Evolutionary conservation across 495 filamentous ascomycete species (phyloP).

Genomic region (Emericellopsis terricola): DNA sequence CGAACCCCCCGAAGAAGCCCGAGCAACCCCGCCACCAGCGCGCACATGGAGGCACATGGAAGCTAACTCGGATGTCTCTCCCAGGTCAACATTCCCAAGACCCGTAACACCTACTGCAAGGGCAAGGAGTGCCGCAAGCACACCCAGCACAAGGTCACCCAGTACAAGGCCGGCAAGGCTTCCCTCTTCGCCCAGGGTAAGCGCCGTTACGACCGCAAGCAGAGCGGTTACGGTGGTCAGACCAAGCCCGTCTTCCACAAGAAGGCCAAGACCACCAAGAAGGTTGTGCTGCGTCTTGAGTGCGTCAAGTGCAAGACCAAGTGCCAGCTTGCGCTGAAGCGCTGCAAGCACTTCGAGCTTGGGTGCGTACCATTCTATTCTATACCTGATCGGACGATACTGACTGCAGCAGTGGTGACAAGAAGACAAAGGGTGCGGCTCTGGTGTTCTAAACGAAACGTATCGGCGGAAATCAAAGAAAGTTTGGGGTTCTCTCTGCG

Average conservation of each 20-base stretch:
- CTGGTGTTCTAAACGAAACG: conserved; percentile 68
- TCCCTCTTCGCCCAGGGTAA: conserved; percentile 96
- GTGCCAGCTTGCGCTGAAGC: conserved; percentile 92
- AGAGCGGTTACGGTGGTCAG: conserved; percentile 99
- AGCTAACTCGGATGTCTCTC: background rate
- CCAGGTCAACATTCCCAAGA: conserved; percentile 9
- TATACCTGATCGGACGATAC: background rate
- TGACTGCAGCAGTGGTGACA: conserved; percentile 68
- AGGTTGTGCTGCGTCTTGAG: conserved; percentile 95
- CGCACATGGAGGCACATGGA: background rate
- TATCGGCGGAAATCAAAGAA: too few species aligned
- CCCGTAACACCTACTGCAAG: conserved; percentile 57
- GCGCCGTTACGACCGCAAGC: conserved; percentile 99
- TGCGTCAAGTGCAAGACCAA: conserved; percentile 96
- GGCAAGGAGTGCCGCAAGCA: conserved; percentile 89
- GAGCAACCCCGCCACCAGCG: background rate
- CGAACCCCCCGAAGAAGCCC: background rate
- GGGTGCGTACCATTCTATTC: conserved; percentile 44
- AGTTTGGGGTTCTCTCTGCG: too few species aligned
- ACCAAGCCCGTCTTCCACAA: conserved; percentile 99
- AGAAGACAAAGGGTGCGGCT: conserved; percentile 99
- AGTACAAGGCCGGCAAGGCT: conserved; percentile 92
- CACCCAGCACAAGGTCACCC: conserved; percentile 86
- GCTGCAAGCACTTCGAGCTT: conserved; percentile 99
- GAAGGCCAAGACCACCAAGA: conserved; percentile 99